phyloP scores from a whole-genome alignment of 192 early-diverging fungal species.

The Geranomyces michiganensis region DNA sequence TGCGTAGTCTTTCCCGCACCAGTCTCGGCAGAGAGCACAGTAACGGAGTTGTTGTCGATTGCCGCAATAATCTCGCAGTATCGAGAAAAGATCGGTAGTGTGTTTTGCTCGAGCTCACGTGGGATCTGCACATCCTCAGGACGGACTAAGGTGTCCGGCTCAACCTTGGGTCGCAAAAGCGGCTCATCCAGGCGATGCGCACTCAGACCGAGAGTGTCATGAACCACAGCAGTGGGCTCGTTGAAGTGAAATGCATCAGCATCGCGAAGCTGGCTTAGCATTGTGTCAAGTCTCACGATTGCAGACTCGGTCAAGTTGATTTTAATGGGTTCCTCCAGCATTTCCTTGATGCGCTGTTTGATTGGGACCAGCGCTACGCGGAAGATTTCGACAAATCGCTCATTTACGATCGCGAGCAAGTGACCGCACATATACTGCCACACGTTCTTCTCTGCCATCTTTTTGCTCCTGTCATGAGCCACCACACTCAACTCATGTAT shows the following conservation, averaged over 20 bases:
- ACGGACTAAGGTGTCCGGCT: neutral
- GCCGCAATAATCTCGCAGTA: conserved; percentile 49
- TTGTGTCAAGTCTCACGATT: conserved; percentile 12
- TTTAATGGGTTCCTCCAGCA: conserved; percentile 26
- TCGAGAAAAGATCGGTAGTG: conserved; percentile 45
- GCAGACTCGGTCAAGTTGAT: conserved; percentile 35
- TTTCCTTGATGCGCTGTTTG: conserved; percentile 33
- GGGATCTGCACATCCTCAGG: conserved; percentile 32
- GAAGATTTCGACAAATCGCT: conserved; percentile 35
- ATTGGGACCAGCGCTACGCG: conserved; percentile 27
- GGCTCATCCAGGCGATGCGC: neutral
- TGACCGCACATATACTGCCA: conserved; percentile 24
- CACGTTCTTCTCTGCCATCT: conserved; percentile 14
- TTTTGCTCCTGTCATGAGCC: conserved; percentile 9
- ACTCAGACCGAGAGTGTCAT: neutral
- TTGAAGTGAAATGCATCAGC: conserved; percentile 24
- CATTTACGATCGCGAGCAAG: conserved; percentile 30
- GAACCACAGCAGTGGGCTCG: neutral
- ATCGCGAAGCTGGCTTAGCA: conserved; percentile 27
- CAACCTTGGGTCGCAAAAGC: neutral
- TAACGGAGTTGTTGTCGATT: conserved; percentile 52
- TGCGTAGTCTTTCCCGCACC: conserved; percentile 69
- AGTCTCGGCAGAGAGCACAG: conserved; percentile 49
- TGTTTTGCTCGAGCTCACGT: conserved; percentile 28
- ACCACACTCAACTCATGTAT: conserved; percentile 12